Evolutionary conservation across 805 yeast genomes (phyloP).

Genomic region (Pichia phayaonensis): DNA sequence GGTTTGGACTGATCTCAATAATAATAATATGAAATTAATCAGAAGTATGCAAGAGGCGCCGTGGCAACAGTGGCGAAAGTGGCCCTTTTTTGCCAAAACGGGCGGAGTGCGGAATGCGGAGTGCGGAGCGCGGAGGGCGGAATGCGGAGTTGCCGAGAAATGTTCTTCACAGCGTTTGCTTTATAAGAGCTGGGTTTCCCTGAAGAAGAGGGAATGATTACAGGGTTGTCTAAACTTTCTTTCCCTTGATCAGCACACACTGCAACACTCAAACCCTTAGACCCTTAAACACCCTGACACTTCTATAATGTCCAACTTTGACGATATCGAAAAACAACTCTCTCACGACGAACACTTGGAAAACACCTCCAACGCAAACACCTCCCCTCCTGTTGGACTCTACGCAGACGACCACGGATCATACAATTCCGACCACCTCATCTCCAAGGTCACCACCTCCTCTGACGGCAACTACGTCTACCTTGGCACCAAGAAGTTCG

Average conservation of each 20-base stretch:
- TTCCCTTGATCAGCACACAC: neutral
- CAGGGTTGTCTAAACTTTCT: too few relatives aligned
- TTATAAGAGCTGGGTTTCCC: too few relatives aligned
- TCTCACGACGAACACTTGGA: slow-evolving; percentile 15
- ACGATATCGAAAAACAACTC: slow-evolving; percentile 18
- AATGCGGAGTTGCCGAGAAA: neutral
- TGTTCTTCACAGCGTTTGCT: too few relatives aligned
- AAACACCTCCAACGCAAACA: neutral
- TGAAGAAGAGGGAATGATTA: too few relatives aligned
- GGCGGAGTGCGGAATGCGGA: neutral
- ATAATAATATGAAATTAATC: too few relatives aligned
- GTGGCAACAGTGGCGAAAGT: too few relatives aligned
- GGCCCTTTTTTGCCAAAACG: too few relatives aligned
- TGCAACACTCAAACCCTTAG: neutral
- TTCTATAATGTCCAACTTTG: slow-evolving; percentile 5
- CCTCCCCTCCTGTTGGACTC: slow-evolving; percentile 20
- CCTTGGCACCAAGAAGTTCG: slow-evolving; percentile 66
- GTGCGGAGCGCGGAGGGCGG: neutral
- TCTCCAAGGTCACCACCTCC: slow-evolving; percentile 35
- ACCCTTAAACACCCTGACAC: neutral
- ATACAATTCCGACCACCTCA: slow-evolving; percentile 3
- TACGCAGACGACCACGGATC: slow-evolving; percentile 12
- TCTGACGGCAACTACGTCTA: slow-evolving; percentile 56
- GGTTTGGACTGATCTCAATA: too few relatives aligned
- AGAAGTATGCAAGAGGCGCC: too few relatives aligned